Evolutionary conservation across 75 land plant species (phyloP), one percentile per base, ranked within the genome.

Genomic region (Pinus tabuliformis): DNA sequence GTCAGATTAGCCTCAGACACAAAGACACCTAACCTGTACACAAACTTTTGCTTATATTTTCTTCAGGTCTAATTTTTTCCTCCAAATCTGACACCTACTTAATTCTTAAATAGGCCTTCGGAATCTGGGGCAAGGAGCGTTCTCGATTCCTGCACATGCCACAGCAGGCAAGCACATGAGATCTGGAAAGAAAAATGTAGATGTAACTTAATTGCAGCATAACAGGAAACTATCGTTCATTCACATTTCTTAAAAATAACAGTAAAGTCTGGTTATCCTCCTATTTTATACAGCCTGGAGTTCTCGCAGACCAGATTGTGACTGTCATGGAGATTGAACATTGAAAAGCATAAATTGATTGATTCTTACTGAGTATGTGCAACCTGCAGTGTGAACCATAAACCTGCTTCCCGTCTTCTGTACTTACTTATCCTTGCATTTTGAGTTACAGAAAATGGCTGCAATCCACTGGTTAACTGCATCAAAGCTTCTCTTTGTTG

Each of bases 31-130:
- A 22, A 1, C 13, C 54, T 28, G 17, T 22, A 56, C 21, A 52
- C 12, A 49, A 49, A 9, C 54, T 9, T 49, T 0, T 49, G 54
- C 54, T 9, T 49, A 11, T 49, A 49, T 49, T 49, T 49, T 54
- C 6, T 1, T 2, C 45, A 52, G 1, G 42, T 13, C 0, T 3
- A 11, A 26, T 49, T 9, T 49, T 49, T 49, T 49, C 1, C 54
- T 49, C 54, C 54, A 60, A 22, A 60, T 5, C 1, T 60, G 5
- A 22, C 2, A 22, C 74, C 75, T 83, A 90, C 92, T 85, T 90
- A 75, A 90, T 90, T 76, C 92, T 90, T 4, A 87, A 64, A 74
- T 79, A 87, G 78, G 78, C 85, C 82, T 85, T 90, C 8, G 76
- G 42, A 75, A 90, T 79, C 58, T 87, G 92, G 61, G 92, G 92